Base-by-base conservation (phyloP, 1,284 basidiomycete genomes). In the Tylopilus orsonianus region DNA sequence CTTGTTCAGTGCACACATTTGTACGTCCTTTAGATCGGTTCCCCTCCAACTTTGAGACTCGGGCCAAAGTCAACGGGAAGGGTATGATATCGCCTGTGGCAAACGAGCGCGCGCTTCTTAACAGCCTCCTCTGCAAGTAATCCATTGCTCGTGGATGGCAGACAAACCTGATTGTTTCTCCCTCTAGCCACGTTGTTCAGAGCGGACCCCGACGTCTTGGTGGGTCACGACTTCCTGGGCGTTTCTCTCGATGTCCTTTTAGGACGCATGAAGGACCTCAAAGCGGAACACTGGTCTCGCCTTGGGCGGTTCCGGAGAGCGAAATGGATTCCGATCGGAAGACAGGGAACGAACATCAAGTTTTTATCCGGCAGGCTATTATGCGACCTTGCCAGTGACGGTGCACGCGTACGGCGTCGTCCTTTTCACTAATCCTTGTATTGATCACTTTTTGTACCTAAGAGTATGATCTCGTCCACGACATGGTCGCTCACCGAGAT, bases 401-500 rank as follows among this genome's bases (percentile, higher is more conserved):
- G 90, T 36, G 93, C 92, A 16, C 97, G 96, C 78, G 93, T 91
- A 57, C 7, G 74, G 52, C 19, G 22, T 27, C 13, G 0, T 0
- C n/a, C 14, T 14, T 16, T 8, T 37, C 8, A 32, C 5, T 12
- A 3, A 7, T 14, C 7, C 13, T 16, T 27, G 14, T 30, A 7
- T 26, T 41, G 8, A 50, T 46, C 13, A 1, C 26, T n/a, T 37
- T 39, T 32, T 5, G 12, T 9, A 33, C 54, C n/a, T n/a, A n/a
- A 93, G 90, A 85, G 87, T 32, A 95, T 96, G 90, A 96, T 97
- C 60, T 72, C 85, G 16, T 99, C 92, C 10, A 97, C 88, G 22
- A 98, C 96, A 1, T 99, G 97, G 97, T 97, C 95, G 2, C 74
- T 99, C 48, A 95, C 92, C 8, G 97, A 99, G 69, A 98, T 97